These are phyloP conservation scores for Omphalea diandra DNA, from an alignment of 441 rosid genomes.

Conservation along the genomic window DNA sequence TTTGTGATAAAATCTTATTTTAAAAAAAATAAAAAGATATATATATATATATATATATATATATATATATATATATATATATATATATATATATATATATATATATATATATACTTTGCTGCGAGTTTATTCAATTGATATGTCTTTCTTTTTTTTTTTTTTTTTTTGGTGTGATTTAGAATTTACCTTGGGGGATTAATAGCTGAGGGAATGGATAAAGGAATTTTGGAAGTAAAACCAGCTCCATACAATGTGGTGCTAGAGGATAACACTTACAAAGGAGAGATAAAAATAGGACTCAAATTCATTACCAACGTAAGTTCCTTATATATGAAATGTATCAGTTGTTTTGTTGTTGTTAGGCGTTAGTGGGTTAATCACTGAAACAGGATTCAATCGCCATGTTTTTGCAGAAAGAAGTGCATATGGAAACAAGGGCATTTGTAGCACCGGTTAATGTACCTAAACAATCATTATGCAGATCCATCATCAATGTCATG, in stretches of 20 bases:
- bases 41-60: too few species aligned
- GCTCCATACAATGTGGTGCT: conserved; percentile 66
- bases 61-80: too few species aligned
- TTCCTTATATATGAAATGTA: neutral
- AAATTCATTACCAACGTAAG: conserved; percentile 51
- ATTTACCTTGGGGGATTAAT: conserved; percentile 65
- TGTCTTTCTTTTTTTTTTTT: too few species aligned
- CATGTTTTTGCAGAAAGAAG: conserved; percentile 34
- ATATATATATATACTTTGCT: too few species aligned
- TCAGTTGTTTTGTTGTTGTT: too few species aligned
- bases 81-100: too few species aligned
- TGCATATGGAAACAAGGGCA: conserved; percentile 15
- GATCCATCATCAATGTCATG: conserved; percentile 34
- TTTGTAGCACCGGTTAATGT: conserved; percentile 11
- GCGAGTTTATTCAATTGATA: too few species aligned
- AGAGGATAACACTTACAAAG: conserved; percentile 70
- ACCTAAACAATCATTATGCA: conserved; percentile 22
- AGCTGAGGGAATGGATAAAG: conserved; percentile 56
- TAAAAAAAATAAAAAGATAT: too few species aligned
- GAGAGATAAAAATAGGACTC: conserved; percentile 59
- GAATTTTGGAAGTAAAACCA: conserved; percentile 52
- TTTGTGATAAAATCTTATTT: too few species aligned
- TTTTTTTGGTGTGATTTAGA: conserved; percentile 33
- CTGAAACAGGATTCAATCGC: too few species aligned
- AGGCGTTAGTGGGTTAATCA: too few species aligned